phyloP scores from a whole-genome alignment of 768 basidiomycete species.

The Leccinum aurantiacum region DNA sequence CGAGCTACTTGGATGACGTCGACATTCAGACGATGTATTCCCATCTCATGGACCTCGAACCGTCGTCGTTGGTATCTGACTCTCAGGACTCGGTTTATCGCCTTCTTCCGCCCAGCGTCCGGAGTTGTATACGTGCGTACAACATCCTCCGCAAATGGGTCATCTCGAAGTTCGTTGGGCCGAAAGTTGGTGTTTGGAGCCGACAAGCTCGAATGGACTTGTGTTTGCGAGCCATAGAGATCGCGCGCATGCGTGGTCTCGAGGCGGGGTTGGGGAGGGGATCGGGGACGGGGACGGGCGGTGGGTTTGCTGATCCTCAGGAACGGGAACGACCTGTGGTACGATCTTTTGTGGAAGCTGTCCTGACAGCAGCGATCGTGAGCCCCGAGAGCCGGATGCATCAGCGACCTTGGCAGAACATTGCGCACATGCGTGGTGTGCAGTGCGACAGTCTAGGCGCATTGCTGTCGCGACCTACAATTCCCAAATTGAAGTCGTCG shows the following conservation, averaged over 20 bases:
- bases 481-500: slow-evolving; percentile 39
- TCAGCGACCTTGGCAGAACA: slow-evolving; percentile 73
- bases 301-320: slow-evolving; percentile 36
- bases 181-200: slow-evolving; percentile 57
- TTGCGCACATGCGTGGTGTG: slow-evolving; percentile 61
- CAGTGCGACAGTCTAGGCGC: slow-evolving; percentile 60
- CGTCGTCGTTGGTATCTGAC: slow-evolving; percentile 71
- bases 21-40: slow-evolving; percentile 81
- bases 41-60: slow-evolving; percentile 69
- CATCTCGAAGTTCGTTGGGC: slow-evolving; percentile 64
- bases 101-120: slow-evolving; percentile 69
- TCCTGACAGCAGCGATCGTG: slow-evolving; percentile 70
- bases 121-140: slow-evolving; percentile 77
- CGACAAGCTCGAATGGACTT: slow-evolving; percentile 76
- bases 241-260: slow-evolving; percentile 62
- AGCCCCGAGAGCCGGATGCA: slow-evolving; percentile 81
- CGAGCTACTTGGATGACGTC: slow-evolving; percentile 52
- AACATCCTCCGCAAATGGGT: slow-evolving; percentile 78
- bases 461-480: slow-evolving; percentile 52
- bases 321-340: slow-evolving; percentile 67
- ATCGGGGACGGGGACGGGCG: not conserved
- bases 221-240: slow-evolving; percentile 69
- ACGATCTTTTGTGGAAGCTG: slow-evolving; percentile 79
- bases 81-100: slow-evolving; percentile 71
- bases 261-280: slow-evolving; percentile 32